Base-by-base conservation (phyloP, 805 yeast genomes). In the Yarrowia hollandica region DNA sequence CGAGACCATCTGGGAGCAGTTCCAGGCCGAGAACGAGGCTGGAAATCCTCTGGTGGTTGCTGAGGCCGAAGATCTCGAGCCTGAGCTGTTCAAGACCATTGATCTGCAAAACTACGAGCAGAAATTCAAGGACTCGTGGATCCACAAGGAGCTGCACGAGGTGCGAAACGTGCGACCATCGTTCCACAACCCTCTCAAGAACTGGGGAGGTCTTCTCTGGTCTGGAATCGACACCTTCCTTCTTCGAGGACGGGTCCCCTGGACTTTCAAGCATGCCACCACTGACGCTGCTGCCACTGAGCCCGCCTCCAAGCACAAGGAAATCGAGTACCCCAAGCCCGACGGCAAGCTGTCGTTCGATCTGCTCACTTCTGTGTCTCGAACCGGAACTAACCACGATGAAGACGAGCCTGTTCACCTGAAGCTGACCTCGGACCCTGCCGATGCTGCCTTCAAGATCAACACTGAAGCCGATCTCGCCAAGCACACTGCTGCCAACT, bases 351-450 rank as follows among this genome's bases (percentile, higher is more conserved):
- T 94, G 54, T 85, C 97, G 0, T 94, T 94, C 72, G 99, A 94
- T 72, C 78, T 94, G 23, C 75, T 91, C 67, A 94, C 99, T 0
- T 87, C 94, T n/a, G 98, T 94, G 8, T 86, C 96, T 14, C 80
- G 99, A 69, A 92, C 99, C 0, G 99, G 98, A 35, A 94, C 99
- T 1, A 86, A 84, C 72, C 99, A 94, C 71, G 91, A 88, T 69
- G 98, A 94, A 67, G 90, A 90, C 71, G 98, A 94, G 75, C 85
- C 82, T 64, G 87, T 94, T 64, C 99, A 94, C 75, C 78, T 94
- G 67, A 75, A 94, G 64, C 74, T 76, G 23, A 72, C 71, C 8
- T 62, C 62, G n/a, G 68, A 69, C 35, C 58, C 58, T 4, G 34
- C 44, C 15, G 25, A 35, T 2, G 58, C 34, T 1, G 26, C 58